These are phyloP conservation scores for Blastomyces emzantsi DNA, from an alignment of 2,329 filamentous ascomycete genomes.

Conservation along the genomic window DNA sequence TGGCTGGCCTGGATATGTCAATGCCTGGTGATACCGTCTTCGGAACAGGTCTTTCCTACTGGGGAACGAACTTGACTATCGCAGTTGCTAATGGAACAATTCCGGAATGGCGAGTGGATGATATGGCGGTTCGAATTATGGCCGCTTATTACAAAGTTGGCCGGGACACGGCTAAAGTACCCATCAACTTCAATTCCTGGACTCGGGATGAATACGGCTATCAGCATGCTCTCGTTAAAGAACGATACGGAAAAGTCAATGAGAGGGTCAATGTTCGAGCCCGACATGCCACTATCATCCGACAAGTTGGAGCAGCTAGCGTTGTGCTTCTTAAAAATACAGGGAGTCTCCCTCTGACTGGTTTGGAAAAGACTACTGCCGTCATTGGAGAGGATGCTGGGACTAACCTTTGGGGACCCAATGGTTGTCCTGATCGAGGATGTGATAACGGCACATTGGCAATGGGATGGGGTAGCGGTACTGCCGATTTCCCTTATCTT, in stretches of 20 bases:
- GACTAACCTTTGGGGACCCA: constrained; percentile 63
- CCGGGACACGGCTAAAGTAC: constrained; percentile 42
- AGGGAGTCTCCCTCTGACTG: constrained; percentile 62
- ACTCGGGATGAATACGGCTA: constrained; percentile 65
- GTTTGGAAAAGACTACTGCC: constrained; percentile 62
- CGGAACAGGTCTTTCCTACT: constrained; percentile 62
- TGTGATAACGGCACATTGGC: constrained; percentile 53
- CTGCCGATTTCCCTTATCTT: constrained; percentile 54
- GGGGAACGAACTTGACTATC: constrained; percentile 80
- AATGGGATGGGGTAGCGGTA: constrained; percentile 56
- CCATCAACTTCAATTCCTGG: constrained; percentile 86
- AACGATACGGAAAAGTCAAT: constrained; percentile 62
- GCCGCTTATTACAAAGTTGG: constrained; percentile 57
- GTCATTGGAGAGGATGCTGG: constrained; percentile 80
- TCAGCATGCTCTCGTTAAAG: constrained; percentile 52
- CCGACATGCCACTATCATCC: constrained; percentile 63
- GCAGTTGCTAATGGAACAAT: constrained; percentile 84
- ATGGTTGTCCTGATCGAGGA: constrained; percentile 64
- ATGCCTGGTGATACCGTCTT: constrained; percentile 79
- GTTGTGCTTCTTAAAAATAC: constrained; percentile 85
- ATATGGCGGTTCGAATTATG: constrained; percentile 79
- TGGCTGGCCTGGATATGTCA: constrained; percentile 68
- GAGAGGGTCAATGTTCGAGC: constrained; percentile 73
- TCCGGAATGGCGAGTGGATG: constrained; percentile 77
- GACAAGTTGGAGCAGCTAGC: constrained; percentile 67